Base-by-base conservation (phyloP, 2,329 filamentous ascomycete species). In the Hymenoscyphus infarciens region DNA sequence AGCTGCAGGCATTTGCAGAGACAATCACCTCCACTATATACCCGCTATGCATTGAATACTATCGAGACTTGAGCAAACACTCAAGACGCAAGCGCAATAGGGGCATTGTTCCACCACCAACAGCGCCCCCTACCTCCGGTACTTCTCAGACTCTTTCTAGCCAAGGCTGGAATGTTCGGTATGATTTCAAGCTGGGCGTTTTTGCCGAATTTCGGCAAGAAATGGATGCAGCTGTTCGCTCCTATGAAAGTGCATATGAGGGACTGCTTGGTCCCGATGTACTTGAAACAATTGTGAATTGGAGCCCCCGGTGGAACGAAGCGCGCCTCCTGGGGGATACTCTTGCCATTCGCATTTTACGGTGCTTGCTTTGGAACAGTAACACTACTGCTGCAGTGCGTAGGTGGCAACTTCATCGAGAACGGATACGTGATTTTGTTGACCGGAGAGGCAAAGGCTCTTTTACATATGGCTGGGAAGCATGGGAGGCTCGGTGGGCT, bases 191-290 rank as follows among this genome's bases (percentile, higher is more conserved):
- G 74, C 83, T 93, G 19, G 94, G 89, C 6, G 81, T 97, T 0
- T 91, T 98, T 72, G 91, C 93, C 31, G 94, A 98, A 73, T 97
- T 96, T 68, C 86, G 95, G 8, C 91, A 96, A 73, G 95, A 98
- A 74, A 91, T 94, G 82, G 94, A 97, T 72, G 87, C 86, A 25
- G 92, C 95, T 0, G 82, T 91, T 71, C 86, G 92, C 53, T 92
- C 91, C 60, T 97, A 93, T 69, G 91, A 95, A 72, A 88, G 88
- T 74, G 92, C 92, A 3, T 93, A 98, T 68, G 92, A 96, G 59
- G 86, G 85, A 25, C 77, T 99, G 11, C 85, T 98, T 66, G 88
- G 90, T 19, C 81, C 88, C 31, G 94, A 97, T 71, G 84, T 97
- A 6, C 87, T 97, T 69, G 93, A 97, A 71, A 88, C 88, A 15